Conservation (phyloP, 495 filamentous ascomycete species). For the Penicillium coffeae region DNA sequence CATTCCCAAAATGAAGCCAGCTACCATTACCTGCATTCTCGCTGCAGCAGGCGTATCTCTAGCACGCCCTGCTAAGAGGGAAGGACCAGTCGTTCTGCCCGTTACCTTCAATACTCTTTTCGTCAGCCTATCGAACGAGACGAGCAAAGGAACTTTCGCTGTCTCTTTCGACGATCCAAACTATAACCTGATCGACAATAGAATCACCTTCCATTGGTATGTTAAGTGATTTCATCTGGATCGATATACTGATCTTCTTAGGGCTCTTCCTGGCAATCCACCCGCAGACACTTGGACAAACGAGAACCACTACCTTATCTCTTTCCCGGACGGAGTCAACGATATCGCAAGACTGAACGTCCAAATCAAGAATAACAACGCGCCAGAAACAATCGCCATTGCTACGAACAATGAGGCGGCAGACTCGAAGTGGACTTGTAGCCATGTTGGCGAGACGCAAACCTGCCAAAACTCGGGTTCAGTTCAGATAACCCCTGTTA, state of each 20-base stretch:
- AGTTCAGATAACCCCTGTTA: neutral
- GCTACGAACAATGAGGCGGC: neutral
- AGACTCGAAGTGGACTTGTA: neutral
- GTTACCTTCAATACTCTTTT: no score
- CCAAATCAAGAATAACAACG: neutral
- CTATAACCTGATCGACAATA: no score
- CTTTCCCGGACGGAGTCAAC: neutral
- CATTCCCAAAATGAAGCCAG: no score
- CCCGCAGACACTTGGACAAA: neutral
- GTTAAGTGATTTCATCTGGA: neutral
- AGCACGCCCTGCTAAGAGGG: no score
- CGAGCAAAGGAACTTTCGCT: no score
- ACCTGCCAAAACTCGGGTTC: neutral
- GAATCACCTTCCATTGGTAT: neutral
- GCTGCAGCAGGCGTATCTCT: no score
- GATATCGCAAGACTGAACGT: neutral
- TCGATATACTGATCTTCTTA: neutral
- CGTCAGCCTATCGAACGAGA: no score
- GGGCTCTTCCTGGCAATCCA: neutral
- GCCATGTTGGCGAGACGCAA: neutral
- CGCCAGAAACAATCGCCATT: neutral
- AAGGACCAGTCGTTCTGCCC: no score
- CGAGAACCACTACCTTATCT: neutral
- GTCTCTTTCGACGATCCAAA: no score
- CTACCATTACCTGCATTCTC: no score